These are phyloP conservation scores for Symbiodinium natans DNA, from an alignment of 73 alveolate genomes.

Conservation along the genomic window DNA sequence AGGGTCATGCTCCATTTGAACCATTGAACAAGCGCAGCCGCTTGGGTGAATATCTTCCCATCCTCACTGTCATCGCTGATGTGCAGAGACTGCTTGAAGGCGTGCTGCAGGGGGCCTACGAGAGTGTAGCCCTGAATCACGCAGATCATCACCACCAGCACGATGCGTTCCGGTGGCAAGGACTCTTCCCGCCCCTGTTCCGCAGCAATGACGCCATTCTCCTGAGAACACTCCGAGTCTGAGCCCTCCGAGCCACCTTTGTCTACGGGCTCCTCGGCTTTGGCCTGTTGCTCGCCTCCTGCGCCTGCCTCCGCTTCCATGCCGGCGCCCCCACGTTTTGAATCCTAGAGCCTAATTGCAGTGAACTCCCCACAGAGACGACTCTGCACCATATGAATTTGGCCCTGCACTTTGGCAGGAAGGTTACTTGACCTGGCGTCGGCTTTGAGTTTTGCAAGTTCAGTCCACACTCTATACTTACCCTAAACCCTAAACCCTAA, in stretches of 20 bases:
- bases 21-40: constrained; percentile 31
- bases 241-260: not conserved
- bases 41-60: not conserved
- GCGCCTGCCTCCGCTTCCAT: no score
- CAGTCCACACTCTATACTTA: no score
- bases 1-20: constrained; percentile 30
- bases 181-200: constrained; percentile 13
- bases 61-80: constrained; percentile 22
- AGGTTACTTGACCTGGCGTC: no score
- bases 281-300: no score
- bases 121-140: constrained; percentile 16
- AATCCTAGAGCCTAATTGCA: no score
- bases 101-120: constrained; percentile 28
- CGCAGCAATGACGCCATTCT: not conserved
- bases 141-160: constrained; percentile 31
- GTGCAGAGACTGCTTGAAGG: constrained; percentile 29
- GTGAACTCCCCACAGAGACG: no score
- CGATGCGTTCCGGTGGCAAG: constrained; percentile 13
- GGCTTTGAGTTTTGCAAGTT: no score
- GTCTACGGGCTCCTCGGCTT: no score
- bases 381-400: no score
- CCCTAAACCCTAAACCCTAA: no score
- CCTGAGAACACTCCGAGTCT: not conserved
- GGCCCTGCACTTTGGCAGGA: no score
- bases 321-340: no score